Evolutionary conservation across 345 rosid genomes (phyloP), one percentile per base, ranked within the genome.

Genomic region (Abelmoschus esculentus): DNA sequence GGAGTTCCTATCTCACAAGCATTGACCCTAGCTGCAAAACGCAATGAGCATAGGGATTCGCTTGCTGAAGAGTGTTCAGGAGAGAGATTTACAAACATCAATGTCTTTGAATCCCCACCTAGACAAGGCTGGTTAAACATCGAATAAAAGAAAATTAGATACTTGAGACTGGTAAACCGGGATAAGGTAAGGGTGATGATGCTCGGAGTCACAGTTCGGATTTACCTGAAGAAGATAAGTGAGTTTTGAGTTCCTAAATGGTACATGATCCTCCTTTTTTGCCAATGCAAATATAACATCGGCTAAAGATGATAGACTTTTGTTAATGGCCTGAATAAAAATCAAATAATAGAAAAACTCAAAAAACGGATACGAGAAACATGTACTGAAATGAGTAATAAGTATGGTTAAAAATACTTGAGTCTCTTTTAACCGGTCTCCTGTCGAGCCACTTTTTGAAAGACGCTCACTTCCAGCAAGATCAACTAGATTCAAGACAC

Each of bases 391-490:
- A 71, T 50, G 6, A 73, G 26, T 8, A n/a, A 64, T 19, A 10
- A 9, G 26, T 22, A 22, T 22, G 1, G 36, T 64, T 61, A n/a
- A 4, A 61, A n/a, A 34, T 84, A 95, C 99, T 72, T 91, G 99
- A 75, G 99, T 95, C 85, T 95, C 99, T 84, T 81, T 91, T 65
- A 95, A 80, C 36, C 99, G 80, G 66, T 95, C 97, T 53, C 99
- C 99, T 0, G 99, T 89, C 34, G 99, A 95, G 29, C 99, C 96
- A 75, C 99, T 95, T 86, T 86, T 95, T 0, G 96, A 88, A 56
- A 95, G 93, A 22, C 99, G 97, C 78, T 95, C 99, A 55, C 99
- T 95, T 63, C 99, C 99, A 50, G 99, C 99, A 74, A 95, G 96
- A 85, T 95, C 99, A 70, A 95, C 91, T 47, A 95, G 91, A 87